Base-by-base conservation (phyloP, 2,329 filamentous ascomycete genomes). In the Hypoxylon rubiginosum region DNA sequence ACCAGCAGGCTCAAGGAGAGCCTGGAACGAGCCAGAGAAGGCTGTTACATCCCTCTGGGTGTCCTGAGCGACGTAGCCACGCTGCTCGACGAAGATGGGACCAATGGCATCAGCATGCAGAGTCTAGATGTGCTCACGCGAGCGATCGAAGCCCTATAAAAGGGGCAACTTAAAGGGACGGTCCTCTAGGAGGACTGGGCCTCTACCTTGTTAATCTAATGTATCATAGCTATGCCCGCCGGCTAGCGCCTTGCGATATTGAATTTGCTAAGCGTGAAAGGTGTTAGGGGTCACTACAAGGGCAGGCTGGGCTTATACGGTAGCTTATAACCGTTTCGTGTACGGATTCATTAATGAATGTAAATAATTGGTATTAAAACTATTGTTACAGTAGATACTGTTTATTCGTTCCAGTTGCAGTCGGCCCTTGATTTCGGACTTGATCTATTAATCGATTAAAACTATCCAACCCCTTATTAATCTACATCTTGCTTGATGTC, bases 1-100 rank as follows among this genome's bases (percentile, higher is more conserved):
- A 98, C 96, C 0, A 95, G 92, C 72, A 85, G 93, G 19, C 84
- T 98, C 67, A 96, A 94, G 79, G 94, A 97, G 79, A 94, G 92
- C 64, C 82, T 97, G 65, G 93, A 97, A 73, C 90, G 89, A 72
- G 92, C 91, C 13, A 92, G 90, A 77, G 90, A 89, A 19, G 91
- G 91, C 5, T 92, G 91, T 51, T 94, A 94, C 74, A 88, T 98
- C 61, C 93, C 93, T 0, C 81, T 98, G 15, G 95, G 95, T 0
- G 81, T 97, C 72, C 86, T 96, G 77, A 98, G 95, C 76, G 95
- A 98, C 82, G 85, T 98, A 46, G 90, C 92, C 4, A 91, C 90
- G 81, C 80, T 96, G 60, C 81, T 97, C 26, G 89, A 89, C 36
- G 88, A 89, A 45, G 78, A 67, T 1, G 77, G 78, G 51, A 73